Evolutionary conservation across 2,329 filamentous ascomycete species (phyloP), one percentile per base, ranked within the genome.

Genomic region (Fusarium sp.): DNA sequence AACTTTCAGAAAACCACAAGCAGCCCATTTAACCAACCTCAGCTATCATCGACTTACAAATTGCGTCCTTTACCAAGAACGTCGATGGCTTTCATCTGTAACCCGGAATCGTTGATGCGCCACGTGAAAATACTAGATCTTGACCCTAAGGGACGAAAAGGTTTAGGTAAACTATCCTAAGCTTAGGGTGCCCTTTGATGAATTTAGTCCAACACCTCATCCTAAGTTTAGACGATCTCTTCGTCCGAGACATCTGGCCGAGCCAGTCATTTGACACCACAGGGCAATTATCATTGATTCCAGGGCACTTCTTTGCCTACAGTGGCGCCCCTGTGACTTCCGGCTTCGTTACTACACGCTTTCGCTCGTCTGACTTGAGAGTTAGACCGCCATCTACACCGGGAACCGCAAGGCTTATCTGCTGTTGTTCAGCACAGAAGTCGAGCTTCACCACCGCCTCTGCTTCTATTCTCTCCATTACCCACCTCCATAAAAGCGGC

Each of bases 11-110:
- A 14, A 31, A 25, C 4, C 16, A 25, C 3, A 4, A 25, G 41
- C 6, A 12, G n/a, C 4, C n/a, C n/a, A 44, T 44, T 44, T 18
- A 4, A 25, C 10, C 2, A 9, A n/a, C 7, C 4, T 25, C 1
- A 25, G 7, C 41, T 25, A 16, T 18, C 10, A 18, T 44, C 4
- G 10, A 18, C n/a, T 18, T 5, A 12, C n/a, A 25, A 12, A 5
- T 10, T 44, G 10, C n/a, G n/a, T 9, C 16, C n/a, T 25, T 25
- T 25, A 25, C n/a, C 41, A 10, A 10, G 3, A 42, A 25, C 11
- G 16, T 3, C 41, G 7, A 25, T 8, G 8, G 10, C 10, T 25
- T 23, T 11, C 3, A 10, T 6, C 3, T 41, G 21, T 11, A 18
- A 7, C n/a, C 16, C 10, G 16, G 7, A 12, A 18, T 16, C n/a